These are phyloP conservation scores for Epichloe sp. DNA, from an alignment of 2,329 filamentous ascomycete species.

Conservation along the genomic window DNA sequence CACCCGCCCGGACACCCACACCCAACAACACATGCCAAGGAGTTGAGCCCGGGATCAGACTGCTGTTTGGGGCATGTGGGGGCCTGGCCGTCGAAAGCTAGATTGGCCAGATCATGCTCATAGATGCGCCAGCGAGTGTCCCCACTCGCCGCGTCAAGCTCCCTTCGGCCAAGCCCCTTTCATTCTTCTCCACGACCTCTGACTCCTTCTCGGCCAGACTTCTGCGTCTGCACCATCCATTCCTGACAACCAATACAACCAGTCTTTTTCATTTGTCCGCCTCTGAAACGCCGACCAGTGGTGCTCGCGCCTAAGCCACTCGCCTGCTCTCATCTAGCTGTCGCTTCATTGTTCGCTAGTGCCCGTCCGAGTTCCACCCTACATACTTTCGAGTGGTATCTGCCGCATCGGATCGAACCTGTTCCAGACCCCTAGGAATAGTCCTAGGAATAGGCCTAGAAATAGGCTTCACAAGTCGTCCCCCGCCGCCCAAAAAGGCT, in stretches of 20 bases:
- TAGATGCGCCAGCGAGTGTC: not conserved
- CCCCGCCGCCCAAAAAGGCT: not conserved
- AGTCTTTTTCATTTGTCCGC: not conserved
- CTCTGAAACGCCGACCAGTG: not conserved
- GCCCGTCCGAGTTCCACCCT: not conserved
- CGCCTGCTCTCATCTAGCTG: no score
- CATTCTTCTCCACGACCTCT: not conserved
- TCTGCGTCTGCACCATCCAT: not conserved
- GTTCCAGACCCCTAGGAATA: not conserved
- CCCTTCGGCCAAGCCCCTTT: not conserved
- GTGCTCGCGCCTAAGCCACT: not conserved
- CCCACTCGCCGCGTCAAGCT: not conserved
- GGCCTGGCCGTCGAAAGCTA: not conserved
- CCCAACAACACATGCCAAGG: no score
- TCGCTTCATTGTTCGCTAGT: not conserved
- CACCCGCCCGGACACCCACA: no score
- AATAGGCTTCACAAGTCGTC: not conserved
- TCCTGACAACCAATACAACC: not conserved
- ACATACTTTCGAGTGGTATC: no score
- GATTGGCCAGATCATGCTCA: not conserved
- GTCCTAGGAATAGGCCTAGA: no score
- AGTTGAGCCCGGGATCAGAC: not conserved
- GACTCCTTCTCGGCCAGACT: not conserved
- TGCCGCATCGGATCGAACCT: not conserved
- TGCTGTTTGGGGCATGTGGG: constrained; percentile 1